Base-by-base conservation (phyloP, 2,329 filamentous ascomycete species). In the Diaporthe velutina region DNA sequence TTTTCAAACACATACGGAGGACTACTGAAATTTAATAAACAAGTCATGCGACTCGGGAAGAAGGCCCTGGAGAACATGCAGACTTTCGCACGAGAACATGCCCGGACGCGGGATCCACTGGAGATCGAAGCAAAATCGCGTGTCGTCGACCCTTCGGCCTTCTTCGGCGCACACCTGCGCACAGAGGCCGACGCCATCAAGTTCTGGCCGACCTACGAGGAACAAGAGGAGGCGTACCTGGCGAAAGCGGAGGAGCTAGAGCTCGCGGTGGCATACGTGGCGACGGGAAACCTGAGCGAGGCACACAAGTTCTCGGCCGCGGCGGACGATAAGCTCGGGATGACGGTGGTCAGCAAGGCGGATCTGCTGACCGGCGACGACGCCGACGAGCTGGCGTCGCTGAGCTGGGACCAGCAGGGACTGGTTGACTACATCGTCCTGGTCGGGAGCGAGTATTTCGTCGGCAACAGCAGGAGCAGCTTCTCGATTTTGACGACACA, bases 351-450 rank as follows among this genome's bases (percentile, higher is more conserved):
- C 5, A 84, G 82, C 55, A 87, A 86, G 77, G 76, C 79, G 19
- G 80, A 84, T 42, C 76, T 86, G 5, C 78, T 87, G 17, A 58
- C 68, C 15, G 70, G 45, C 7, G 50, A 61, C 6, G 74, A 75
- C 28, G 77, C 83, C 2, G 79, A 81, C 25, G 81, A 80, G 74
- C 79, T 87, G 4, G 77, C 84, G 22, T 75, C 80, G 4, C 77
- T 86, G 67, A 85, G 81, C n/a, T 87, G 85, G 84, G 85, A 87
- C 76, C 85, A 87, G 79, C 84, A 86, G 75, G 85, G 82, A 0
- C 79, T 86, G 12, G 79, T 87, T 13, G 85, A 87, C 73, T 84
- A 83, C 50, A 77, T 86, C 8, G 84, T 85, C 0, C 76, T 87
- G n/a, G 77, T 85, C 7, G 82, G 80, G 22, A 81, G 82, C 71